Base-by-base conservation (phyloP, 1,139 yeast genomes). In the Saccharomycopsis hybrid region DNA sequence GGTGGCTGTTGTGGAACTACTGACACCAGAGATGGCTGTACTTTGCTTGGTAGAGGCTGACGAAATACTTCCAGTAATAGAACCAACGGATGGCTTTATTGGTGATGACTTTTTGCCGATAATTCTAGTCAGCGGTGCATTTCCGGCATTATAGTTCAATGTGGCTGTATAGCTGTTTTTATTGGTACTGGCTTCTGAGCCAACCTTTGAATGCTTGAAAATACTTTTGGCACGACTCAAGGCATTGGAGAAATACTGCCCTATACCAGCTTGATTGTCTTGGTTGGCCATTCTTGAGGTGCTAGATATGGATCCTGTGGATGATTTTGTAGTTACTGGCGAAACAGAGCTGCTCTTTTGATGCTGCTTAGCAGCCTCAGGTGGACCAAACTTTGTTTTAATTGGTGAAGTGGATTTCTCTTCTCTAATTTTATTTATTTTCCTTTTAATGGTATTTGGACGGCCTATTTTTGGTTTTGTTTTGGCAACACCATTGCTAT, bases 151-250 rank as follows among this genome's bases (percentile, higher is more conserved):
- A 30, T 28, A 8, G 42, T 32, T 36, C 8, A 25, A n/a, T 8
- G 47, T n/a, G 30, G 13, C 8, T 24, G 8, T 40, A 5, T 11
- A 11, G 11, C 13, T 13, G 11, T 8, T 5, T 5, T n/a, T 9
- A 24, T 24, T 28, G 5, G 43, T 2, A 7, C 8, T 25, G 8
- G 9, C 33, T n/a, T 38, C n/a, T 38, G 41, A 24, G n/a, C 33
- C 33, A 11, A 40, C 11, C 13, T 29, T 40, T 29, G 29, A 40
- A 29, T 45, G 49, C 27, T 48, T 48, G 44, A 51, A 51, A 28
- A 51, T 48, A 28, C 54, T 48, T 28, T 51, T 51, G 7, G 54
- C 54, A 5, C 52, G 32, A 32, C 38, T 48, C 18, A 51, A 30
- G 4, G 54, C 54, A n/a, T n/a, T 38, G 28, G 54, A 41, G 38